Conservation (phyloP, 768 basidiomycete species). For the Suillus tomentosus region DNA sequence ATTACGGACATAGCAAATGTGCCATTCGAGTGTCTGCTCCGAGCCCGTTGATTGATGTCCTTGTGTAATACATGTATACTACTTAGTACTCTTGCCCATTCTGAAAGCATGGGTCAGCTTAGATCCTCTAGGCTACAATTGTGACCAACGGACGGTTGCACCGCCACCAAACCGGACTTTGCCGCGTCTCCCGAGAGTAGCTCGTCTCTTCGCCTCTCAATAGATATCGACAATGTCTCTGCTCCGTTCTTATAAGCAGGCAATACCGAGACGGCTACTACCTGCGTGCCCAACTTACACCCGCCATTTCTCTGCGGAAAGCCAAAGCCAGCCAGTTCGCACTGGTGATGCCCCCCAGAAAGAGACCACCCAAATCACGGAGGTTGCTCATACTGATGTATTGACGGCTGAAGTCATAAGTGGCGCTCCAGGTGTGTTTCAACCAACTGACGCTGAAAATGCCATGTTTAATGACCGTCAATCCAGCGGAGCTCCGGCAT, state of each 20-base stretch:
- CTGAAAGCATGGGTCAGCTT: background rate
- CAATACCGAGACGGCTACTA: conserved; percentile 25
- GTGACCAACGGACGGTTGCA: background rate
- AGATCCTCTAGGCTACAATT: background rate
- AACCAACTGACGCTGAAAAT: background rate
- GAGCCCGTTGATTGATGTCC: background rate
- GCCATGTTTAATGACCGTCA: background rate
- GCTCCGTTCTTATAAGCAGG: conserved; percentile 46
- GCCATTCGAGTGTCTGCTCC: background rate
- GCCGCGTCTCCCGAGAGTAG: background rate
- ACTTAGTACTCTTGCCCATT: background rate
- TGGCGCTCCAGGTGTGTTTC: conserved; percentile 75
- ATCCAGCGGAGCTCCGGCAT: conserved; percentile 76
- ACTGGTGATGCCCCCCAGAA: conserved; percentile 24
- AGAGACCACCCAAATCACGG: conserved; percentile 40
- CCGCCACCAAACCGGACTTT: conserved; percentile 5
- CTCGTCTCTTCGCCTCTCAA: background rate
- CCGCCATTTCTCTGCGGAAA: conserved; percentile 26
- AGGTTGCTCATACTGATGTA: conserved; percentile 56
- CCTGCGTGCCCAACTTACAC: conserved; percentile 14
- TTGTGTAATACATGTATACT: background rate
- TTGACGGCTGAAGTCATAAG: conserved; percentile 81
- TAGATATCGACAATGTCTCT: conserved; percentile 50
- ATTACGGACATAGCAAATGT: background rate
- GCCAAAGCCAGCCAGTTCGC: conserved; percentile 21